Percentiles rank a stretch among this genome's conserved stretches.
Evolutionary conservation across 73 alveolate species (phyloP).

Genomic region (Breviolum minutum): DNA sequence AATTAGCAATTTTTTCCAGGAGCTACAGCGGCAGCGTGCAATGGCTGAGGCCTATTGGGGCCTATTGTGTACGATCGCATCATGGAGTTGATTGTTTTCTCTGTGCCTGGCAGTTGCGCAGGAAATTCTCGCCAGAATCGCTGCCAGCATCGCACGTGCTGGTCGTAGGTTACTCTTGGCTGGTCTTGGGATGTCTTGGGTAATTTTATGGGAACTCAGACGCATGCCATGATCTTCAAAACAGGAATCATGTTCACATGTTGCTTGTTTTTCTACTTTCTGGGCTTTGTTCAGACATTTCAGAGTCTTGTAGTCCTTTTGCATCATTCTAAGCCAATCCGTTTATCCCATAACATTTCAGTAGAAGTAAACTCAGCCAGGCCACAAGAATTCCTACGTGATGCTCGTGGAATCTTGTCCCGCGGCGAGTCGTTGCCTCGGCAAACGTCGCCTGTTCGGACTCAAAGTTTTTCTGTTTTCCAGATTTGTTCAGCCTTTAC

Average conservation of each 20-base stretch:
- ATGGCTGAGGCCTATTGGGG: conserved; percentile 18
- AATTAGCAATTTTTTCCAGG: not conserved
- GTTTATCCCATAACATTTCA: not conserved
- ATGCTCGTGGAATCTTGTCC: not conserved
- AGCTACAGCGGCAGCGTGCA: conserved; percentile 52
- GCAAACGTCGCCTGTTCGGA: not conserved
- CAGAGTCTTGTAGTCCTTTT: no score
- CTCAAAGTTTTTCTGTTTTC: no score
- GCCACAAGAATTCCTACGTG: conserved; percentile 70
- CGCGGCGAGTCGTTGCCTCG: conserved; percentile 15
- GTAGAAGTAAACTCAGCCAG: not conserved
- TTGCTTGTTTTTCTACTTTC: no score
- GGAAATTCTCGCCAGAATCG: conserved; percentile 79
- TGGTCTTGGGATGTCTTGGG: not conserved
- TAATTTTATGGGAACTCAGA: not conserved
- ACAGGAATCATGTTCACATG: no score
- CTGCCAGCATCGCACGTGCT: conserved; percentile 47
- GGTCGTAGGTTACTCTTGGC: conserved; percentile 45
- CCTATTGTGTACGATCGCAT: not conserved
- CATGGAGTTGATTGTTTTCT: not conserved
- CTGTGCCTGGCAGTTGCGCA: not conserved
- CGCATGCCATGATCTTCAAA: no score
- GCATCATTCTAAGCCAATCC: no score
- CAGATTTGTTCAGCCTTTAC: no score
- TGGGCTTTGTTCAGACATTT: no score